Evolutionary conservation across 495 filamentous ascomycete genomes (phyloP).

Genomic region (Podospora pseudocomata): DNA sequence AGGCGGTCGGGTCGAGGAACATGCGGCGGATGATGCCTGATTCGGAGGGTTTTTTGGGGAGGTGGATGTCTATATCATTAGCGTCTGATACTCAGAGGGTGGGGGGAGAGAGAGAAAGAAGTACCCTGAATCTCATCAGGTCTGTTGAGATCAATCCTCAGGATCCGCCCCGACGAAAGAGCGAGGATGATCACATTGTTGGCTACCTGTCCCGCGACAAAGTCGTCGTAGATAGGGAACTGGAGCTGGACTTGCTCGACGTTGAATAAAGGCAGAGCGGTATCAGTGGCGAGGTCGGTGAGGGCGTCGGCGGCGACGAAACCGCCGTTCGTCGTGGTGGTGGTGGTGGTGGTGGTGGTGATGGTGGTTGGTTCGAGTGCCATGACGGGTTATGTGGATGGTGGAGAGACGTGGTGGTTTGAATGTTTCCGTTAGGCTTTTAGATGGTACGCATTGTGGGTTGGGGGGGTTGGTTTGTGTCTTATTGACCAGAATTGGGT

Average conservation of each 20-base stretch:
- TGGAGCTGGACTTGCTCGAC: conserved; percentile 86
- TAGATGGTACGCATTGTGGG: conserved; percentile 13
- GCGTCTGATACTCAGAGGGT: no score
- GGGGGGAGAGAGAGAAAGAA: background rate
- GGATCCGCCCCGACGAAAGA: conserved; percentile 79
- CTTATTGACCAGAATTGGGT: background rate
- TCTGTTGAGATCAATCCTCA: conserved; percentile 89
- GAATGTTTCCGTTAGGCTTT: background rate
- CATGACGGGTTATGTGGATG: conserved; percentile 28
- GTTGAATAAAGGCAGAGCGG: conserved; percentile 82
- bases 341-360: background rate
- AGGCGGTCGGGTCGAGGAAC: conserved; percentile 96
- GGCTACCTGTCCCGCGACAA: conserved; percentile 92
- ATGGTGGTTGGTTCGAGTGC: conserved; percentile 37
- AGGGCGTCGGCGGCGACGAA: conserved; percentile 44
- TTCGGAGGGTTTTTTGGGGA: conserved; percentile 89
- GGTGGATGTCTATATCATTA: conserved; percentile 73
- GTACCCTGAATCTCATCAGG: conserved; percentile 93
- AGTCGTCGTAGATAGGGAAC: conserved; percentile 86
- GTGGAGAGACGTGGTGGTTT: background rate
- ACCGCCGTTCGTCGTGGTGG: conserved; percentile 46
- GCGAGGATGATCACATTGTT: conserved; percentile 95
- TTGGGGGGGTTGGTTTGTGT: background rate
- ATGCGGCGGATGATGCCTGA: conserved; percentile 87
- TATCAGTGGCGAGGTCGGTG: conserved; percentile 52